Evolutionary conservation across 2,329 filamentous ascomycete genomes (phyloP).

Genomic region (Byssothecium circinans): DNA sequence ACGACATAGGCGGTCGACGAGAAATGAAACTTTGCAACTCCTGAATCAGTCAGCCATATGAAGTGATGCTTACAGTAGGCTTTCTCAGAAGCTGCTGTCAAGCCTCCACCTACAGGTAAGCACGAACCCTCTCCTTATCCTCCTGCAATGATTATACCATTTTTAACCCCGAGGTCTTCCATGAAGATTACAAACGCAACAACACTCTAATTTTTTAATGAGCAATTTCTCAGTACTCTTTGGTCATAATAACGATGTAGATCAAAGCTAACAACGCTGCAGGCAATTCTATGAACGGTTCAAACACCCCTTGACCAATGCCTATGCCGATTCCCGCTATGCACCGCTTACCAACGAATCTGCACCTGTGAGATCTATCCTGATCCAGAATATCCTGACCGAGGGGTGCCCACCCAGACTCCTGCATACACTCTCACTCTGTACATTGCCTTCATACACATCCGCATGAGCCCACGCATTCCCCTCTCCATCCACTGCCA

Average conservation of each 20-base stretch:
- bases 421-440: slow-evolving; percentile 64
- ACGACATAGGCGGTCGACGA: slow-evolving; percentile 38
- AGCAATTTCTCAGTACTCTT: slow-evolving; percentile 34
- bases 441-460: slow-evolving; percentile 62
- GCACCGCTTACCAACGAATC: slow-evolving; percentile 14
- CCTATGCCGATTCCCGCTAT: not conserved
- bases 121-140: slow-evolving; percentile 12
- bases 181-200: slow-evolving; percentile 65
- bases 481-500: slow-evolving; percentile 36
- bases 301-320: not conserved
- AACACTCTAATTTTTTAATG: slow-evolving; percentile 77
- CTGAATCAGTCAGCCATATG: slow-evolving; percentile 2
- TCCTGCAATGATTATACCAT: slow-evolving; percentile 60
- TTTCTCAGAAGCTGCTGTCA: slow-evolving; percentile 12
- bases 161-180: slow-evolving; percentile 66
- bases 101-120: slow-evolving; percentile 38
- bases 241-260: slow-evolving; percentile 1
- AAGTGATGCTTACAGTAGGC: slow-evolving; percentile 29
- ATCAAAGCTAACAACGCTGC: slow-evolving; percentile 21
- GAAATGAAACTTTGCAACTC: slow-evolving; percentile 30
- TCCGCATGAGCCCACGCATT: slow-evolving; percentile 64
- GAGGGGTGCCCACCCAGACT: slow-evolving; percentile 60
- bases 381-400: slow-evolving; percentile 63
- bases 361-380: slow-evolving; percentile 44
- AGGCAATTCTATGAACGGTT: slow-evolving; percentile 13